Percentiles rank a stretch among this genome's conserved stretches.
Evolutionary conservation across 1,284 basidiomycete genomes (phyloP).

Genomic region (Rhodofomes roseus): DNA sequence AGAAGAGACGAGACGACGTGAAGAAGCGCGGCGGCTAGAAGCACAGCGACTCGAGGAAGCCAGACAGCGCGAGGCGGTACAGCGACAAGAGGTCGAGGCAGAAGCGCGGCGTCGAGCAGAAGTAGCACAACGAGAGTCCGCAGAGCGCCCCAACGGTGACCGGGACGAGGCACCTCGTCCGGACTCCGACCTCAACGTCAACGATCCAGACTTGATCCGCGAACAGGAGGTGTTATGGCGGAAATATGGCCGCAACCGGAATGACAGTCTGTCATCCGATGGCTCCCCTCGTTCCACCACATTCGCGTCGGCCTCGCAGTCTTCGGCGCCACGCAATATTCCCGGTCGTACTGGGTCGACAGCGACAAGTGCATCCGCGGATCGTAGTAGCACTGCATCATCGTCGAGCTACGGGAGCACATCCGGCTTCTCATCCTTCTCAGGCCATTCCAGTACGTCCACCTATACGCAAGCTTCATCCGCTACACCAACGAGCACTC

Average conservation of each 20-base stretch:
- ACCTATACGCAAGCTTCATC: conserved; percentile 23
- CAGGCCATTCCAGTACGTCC: conserved; percentile 20
- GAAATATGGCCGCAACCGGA: conserved; percentile 20
- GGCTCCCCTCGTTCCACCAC: conserved; percentile 4
- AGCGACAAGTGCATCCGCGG: conserved; percentile 19
- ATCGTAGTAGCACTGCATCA: conserved; percentile 28
- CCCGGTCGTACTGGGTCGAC: conserved; percentile 21
- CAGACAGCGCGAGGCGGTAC: not conserved
- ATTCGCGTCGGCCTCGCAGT: not conserved
- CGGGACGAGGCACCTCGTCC: not conserved
- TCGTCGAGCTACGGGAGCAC: conserved; percentile 25
- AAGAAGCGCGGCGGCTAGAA: conserved; percentile 11
- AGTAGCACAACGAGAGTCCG: not conserved
- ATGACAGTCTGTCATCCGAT: conserved; percentile 24
- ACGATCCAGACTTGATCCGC: conserved; percentile 3
- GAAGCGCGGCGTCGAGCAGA: conserved; percentile 1
- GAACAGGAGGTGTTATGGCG: conserved; percentile 18
- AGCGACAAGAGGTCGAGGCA: conserved; percentile 9
- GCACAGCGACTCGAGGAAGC: conserved; percentile 11
- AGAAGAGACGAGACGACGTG: conserved; percentile 20
- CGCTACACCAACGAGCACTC: conserved; percentile 16
- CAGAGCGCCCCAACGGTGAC: not conserved
- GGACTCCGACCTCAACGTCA: conserved; percentile 4
- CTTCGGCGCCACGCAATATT: conserved; percentile 17
- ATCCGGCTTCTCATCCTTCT: conserved; percentile 15